phyloP scores from a whole-genome alignment of 345 rosid genomes.

The Corchorus olitorius region DNA sequence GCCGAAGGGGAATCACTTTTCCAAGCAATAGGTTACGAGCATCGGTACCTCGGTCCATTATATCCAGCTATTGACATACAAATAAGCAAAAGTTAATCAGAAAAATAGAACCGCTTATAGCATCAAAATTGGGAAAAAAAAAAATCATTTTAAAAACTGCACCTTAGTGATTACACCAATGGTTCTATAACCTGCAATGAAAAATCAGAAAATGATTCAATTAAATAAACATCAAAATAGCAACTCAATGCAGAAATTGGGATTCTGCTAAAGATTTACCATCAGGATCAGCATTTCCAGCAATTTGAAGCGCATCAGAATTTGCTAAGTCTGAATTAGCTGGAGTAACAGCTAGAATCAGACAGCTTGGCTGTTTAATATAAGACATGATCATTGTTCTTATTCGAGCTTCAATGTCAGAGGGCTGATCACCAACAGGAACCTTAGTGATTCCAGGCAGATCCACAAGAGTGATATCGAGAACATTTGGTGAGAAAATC shows the following conservation, averaged over 20 bases:
- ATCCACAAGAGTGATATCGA: constrained; percentile 93
- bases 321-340: constrained; percentile 96
- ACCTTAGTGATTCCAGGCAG: constrained; percentile 96
- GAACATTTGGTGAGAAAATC: constrained; percentile 90
- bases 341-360: constrained; percentile 86
- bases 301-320: constrained; percentile 94
- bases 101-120: constrained; percentile 12
- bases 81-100: constrained; percentile 26
- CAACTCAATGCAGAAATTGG: constrained; percentile 1
- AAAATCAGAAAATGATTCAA: constrained; percentile 19
- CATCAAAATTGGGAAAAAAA: constrained; percentile 14
- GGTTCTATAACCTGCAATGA: constrained; percentile 69
- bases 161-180: constrained; percentile 96
- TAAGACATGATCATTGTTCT: constrained; percentile 97
- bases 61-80: constrained; percentile 70
- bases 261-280: constrained; percentile 43
- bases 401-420: constrained; percentile 90
- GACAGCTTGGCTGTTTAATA: constrained; percentile 78
- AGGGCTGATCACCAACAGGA: constrained; percentile 96
- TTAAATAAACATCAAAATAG: background rate
- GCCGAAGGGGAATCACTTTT: constrained; percentile 85
- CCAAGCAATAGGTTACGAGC: constrained; percentile 90
- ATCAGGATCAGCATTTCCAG: constrained; percentile 94
- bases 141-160: background rate
- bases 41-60: constrained; percentile 99